Percentiles rank a stretch among this genome's conserved stretches.
These are phyloP conservation scores for Raddia distichophylla DNA, from an alignment of 176 grass and related monocot genomes.

Conservation along the genomic window DNA sequence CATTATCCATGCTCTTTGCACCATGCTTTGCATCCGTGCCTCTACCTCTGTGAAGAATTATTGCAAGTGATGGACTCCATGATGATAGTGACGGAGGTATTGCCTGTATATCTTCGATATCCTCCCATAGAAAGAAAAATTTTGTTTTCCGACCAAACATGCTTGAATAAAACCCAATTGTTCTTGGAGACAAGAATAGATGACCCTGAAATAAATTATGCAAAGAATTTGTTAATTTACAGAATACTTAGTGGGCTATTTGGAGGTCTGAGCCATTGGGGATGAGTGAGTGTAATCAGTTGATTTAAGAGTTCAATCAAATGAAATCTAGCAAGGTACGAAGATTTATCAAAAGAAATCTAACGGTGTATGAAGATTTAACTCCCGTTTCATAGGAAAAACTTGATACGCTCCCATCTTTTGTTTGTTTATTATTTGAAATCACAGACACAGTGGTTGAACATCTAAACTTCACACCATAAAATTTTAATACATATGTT, in stretches of 20 bases:
- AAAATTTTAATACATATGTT: constrained; percentile 33
- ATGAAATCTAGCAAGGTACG: not conserved
- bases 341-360: constrained; percentile 17
- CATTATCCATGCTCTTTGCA: constrained; percentile 78
- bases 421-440: constrained; percentile 29
- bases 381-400: not conserved
- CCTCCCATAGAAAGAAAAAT: constrained; percentile 97
- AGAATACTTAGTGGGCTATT: constrained; percentile 25
- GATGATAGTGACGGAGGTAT: constrained; percentile 61
- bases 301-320: constrained; percentile 17
- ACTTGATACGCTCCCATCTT: not conserved
- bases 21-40: constrained; percentile 94
- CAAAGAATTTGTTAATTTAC: constrained; percentile 36
- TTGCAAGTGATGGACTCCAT: constrained; percentile 73
- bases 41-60: constrained; percentile 80
- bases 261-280: not conserved
- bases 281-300: not conserved
- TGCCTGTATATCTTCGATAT: constrained; percentile 91
- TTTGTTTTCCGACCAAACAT: constrained; percentile 93
- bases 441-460: not conserved
- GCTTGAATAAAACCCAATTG: constrained; percentile 86
- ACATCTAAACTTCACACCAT: constrained; percentile 1
- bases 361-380: constrained; percentile 15
- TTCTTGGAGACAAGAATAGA: constrained; percentile 92
- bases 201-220: constrained; percentile 63